Base-by-base conservation (phyloP, 441 rosid genomes). In the Aquilaria agallochum region DNA sequence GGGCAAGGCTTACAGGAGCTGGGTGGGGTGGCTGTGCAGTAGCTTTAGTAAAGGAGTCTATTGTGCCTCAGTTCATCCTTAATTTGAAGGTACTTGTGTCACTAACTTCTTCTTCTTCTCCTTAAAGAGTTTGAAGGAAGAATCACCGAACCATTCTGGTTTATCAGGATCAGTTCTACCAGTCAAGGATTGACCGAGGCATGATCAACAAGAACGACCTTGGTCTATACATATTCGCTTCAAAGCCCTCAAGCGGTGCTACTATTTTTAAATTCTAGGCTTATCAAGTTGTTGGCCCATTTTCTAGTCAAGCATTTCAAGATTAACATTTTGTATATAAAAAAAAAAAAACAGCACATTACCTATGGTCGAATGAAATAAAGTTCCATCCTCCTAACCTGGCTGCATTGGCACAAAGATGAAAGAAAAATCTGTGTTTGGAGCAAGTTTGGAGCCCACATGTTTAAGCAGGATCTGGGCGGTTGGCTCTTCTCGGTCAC, bases 11-110 rank as follows among this genome's bases (percentile, higher is more conserved):
- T 32, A 95, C 99, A 0, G 99, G 98, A 58, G 99, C 99, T 20
- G 99, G 99, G 64, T 95, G 99, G 99, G 99, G 99, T 7, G 98
- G 99, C 47, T 95, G 99, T 51, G 90, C 96, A 0, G 99, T 92
- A 45, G 90, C 97, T 31, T 74, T 95, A 60, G 98, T 95, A 48
- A 92, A 86, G 66, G 98, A 92, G 62, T 32, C 74, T 51, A 78
- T 81, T 9, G 99, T 86, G 51, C 88, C 96, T 9, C 92, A 86
- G 66, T 95, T 92, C 77, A 95, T 90, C 63, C 77, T 82, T 42
- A 81, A 88, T 36, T 68, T 95, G 52, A 92, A 87, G 96, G 99
- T 95, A 70, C 36, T 74, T 76, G 56, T 10, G 32, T 42, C 8
- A 13, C 33, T 40, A 14, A 36, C 49, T 12, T 1, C 5, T 9